Evolutionary conservation across 192 early-diverging fungal species (phyloP).

Genomic region (Geosiphon pyriformis): DNA sequence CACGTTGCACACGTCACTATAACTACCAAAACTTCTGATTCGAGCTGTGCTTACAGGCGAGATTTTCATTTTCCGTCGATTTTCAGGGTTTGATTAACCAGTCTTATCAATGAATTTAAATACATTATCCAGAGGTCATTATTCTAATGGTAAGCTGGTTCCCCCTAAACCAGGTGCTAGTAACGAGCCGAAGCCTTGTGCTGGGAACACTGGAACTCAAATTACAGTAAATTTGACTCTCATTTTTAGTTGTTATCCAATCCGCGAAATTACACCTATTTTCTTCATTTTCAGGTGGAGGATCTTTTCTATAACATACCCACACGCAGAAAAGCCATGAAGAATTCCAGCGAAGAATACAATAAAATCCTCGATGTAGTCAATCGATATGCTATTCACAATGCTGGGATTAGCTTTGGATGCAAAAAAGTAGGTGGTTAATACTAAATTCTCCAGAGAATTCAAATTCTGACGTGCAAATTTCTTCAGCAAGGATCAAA

Average conservation of each 20-base stretch:
- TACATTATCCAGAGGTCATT: slow-evolving; percentile 57
- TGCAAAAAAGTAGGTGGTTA: slow-evolving; percentile 75
- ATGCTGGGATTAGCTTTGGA: slow-evolving; percentile 73
- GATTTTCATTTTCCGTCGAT: too few relatives aligned
- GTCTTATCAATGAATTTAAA: too few relatives aligned
- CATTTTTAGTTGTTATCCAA: not conserved
- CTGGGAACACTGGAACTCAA: slow-evolving; percentile 92
- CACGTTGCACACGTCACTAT: slow-evolving; percentile 92
- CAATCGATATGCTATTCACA: slow-evolving; percentile 90
- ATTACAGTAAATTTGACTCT: slow-evolving; percentile 58
- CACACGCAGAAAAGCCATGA: slow-evolving; percentile 79
- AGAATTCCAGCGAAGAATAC: slow-evolving; percentile 84
- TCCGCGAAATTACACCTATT: not conserved
- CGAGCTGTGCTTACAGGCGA: slow-evolving; percentile 68
- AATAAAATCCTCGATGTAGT: slow-evolving; percentile 85
- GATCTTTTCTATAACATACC: slow-evolving; percentile 94
- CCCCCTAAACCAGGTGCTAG: slow-evolving; percentile 65
- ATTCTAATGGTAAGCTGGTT: slow-evolving; percentile 82
- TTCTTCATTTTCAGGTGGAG: slow-evolving; percentile 59
- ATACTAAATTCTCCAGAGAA: too few relatives aligned
- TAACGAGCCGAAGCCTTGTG: slow-evolving; percentile 85
- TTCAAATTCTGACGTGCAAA: too few relatives aligned
- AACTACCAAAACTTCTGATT: slow-evolving; percentile 70
- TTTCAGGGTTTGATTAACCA: too few relatives aligned
- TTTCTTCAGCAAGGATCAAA: slow-evolving; percentile 57